Conservation (phyloP, 768 basidiomycete genomes). For the Polyporus arcularius region DNA sequence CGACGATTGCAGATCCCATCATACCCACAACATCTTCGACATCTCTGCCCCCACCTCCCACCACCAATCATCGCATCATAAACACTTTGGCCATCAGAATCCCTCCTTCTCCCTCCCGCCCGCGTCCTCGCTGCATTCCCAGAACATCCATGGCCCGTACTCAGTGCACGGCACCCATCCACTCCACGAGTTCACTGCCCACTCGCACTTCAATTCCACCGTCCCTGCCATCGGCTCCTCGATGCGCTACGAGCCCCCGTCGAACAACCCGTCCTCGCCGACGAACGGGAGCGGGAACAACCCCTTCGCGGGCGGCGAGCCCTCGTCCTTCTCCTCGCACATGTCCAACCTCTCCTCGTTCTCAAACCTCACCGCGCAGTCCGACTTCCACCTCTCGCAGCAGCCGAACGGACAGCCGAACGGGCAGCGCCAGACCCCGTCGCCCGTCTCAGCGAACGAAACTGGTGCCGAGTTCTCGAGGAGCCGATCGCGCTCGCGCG, state of each 20-base stretch:
- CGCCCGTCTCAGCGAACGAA: slow-evolving; percentile 23
- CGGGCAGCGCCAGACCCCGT: slow-evolving; percentile 22
- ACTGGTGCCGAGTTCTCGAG: slow-evolving; percentile 26
- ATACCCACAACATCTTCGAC: slow-evolving; percentile 63
- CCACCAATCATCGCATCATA: slow-evolving; percentile 31
- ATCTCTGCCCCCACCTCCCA: slow-evolving; percentile 50
- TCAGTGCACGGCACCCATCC: slow-evolving; percentile 19
- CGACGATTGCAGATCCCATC: slow-evolving; percentile 36
- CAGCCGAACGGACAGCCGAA: slow-evolving; percentile 8
- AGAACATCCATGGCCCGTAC: slow-evolving; percentile 18
- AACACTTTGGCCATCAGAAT: slow-evolving; percentile 18
- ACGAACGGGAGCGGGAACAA: slow-evolving; percentile 30
- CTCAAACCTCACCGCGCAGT: slow-evolving; percentile 53
- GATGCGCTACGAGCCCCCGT: slow-evolving; percentile 37
- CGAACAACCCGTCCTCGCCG: slow-evolving; percentile 22
- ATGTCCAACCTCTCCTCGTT: slow-evolving; percentile 33
- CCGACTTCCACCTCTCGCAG: slow-evolving; percentile 41
- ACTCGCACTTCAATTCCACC: slow-evolving; percentile 37
- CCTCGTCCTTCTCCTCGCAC: slow-evolving; percentile 29
- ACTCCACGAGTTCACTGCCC: slow-evolving; percentile 32
- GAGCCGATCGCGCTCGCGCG: slow-evolving; percentile 49
- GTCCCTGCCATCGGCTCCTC: slow-evolving; percentile 36
- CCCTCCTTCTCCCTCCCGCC: slow-evolving; percentile 32
- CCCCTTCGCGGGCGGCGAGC: slow-evolving; percentile 27
- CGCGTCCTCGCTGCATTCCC: slow-evolving; percentile 32